These are phyloP conservation scores for Fomitopsis palustris DNA, from an alignment of 1,284 basidiomycete species.

Conservation along the genomic window DNA sequence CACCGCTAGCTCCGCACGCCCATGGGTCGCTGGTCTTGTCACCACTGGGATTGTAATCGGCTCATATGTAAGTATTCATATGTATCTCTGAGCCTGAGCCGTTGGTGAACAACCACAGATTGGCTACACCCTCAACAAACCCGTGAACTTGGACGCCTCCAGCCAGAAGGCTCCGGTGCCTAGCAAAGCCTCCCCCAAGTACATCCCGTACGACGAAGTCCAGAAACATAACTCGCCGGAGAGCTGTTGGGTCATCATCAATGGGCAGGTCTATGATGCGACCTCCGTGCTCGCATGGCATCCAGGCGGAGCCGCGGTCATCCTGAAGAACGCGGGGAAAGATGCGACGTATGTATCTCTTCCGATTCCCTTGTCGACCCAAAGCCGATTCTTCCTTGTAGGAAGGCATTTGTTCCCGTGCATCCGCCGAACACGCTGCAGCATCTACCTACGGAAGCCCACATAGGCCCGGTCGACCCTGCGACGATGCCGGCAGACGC, in stretches of 20 bases:
- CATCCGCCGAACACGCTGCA: constrained; percentile 31
- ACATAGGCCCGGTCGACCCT: constrained; percentile 45
- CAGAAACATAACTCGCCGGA: constrained; percentile 45
- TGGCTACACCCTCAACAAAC: neutral
- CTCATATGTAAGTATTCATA: neutral
- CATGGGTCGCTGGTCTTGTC: neutral
- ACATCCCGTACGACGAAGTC: constrained; percentile 44
- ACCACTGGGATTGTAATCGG: neutral
- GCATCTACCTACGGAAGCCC: constrained; percentile 28
- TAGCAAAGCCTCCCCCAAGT: constrained; percentile 1
- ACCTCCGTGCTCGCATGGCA: constrained; percentile 49
- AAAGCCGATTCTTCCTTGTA: constrained; percentile 7
- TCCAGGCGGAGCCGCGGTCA: constrained; percentile 47
- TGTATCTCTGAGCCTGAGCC: neutral
- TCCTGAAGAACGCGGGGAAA: constrained; percentile 48
- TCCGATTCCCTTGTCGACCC: neutral
- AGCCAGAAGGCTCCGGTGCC: neutral
- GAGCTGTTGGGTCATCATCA: constrained; percentile 51
- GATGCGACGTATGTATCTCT: constrained; percentile 47
- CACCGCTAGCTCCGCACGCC: neutral
- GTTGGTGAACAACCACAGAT: neutral
- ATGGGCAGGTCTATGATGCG: constrained; percentile 38
- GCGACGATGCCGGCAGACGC: constrained; percentile 33
- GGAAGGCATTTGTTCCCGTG: constrained; percentile 35
- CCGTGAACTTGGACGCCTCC: constrained; percentile 6